These are phyloP conservation scores for Magnaporthiopsis incrustans DNA, from an alignment of 2,329 filamentous ascomycete genomes.

Conservation along the genomic window DNA sequence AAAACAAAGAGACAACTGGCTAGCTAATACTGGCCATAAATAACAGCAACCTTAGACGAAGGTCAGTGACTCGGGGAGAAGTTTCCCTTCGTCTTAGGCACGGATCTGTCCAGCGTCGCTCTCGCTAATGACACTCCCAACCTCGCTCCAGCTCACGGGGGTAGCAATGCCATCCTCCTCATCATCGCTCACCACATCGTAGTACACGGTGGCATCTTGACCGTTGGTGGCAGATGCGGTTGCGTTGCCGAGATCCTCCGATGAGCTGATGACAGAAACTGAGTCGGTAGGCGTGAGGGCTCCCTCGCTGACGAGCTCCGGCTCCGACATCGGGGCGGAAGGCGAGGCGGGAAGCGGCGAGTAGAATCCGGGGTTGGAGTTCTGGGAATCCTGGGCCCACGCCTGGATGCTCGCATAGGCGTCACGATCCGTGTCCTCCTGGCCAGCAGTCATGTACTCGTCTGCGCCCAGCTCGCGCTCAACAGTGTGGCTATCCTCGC, in stretches of 20 bases:
- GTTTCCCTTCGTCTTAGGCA: conserved; percentile 16
- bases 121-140: conserved; percentile 55
- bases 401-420: conserved; percentile 56
- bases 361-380: conserved; percentile 43
- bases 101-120: conserved; percentile 34
- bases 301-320: conserved; percentile 43
- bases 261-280: conserved; percentile 44
- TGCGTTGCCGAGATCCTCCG: conserved; percentile 39
- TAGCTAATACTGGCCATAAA: background rate
- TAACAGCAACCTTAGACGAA: background rate
- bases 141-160: conserved; percentile 56
- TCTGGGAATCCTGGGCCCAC: conserved; percentile 47
- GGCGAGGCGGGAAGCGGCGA: conserved; percentile 50
- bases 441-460: conserved; percentile 45
- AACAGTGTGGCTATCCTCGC: conserved; percentile 13
- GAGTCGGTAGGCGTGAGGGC: conserved; percentile 53
- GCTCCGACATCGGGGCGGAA: conserved; percentile 40
- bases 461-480: conserved; percentile 33
- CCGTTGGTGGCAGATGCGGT: conserved; percentile 25
- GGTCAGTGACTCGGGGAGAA: background rate
- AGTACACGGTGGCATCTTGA: conserved; percentile 25
- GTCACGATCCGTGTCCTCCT: conserved; percentile 36
- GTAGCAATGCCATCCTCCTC: conserved; percentile 49
- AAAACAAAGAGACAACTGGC: conserved; percentile 6
- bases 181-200: conserved; percentile 52